A percentile compares a stretch with the other conserved stretches of the same genome.
phyloP scores from a whole-genome alignment of 768 basidiomycete species.

The Amylocystis lapponica region DNA sequence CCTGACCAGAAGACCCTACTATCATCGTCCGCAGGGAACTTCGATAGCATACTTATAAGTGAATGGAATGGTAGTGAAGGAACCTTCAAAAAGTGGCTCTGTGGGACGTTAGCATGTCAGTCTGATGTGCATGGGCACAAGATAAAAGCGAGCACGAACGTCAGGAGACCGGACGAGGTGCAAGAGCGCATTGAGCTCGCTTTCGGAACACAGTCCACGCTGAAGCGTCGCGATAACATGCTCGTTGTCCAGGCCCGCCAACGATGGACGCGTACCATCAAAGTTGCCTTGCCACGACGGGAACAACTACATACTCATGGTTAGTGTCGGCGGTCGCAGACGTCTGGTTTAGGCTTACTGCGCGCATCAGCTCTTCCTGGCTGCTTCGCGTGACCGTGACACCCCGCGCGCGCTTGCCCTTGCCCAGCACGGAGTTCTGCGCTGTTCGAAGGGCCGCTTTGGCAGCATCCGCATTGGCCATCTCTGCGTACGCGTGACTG shows the following conservation, averaged over 20 bases:
- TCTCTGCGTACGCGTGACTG: constrained; percentile 80
- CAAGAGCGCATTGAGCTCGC: constrained; percentile 59
- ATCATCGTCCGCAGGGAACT: constrained; percentile 74
- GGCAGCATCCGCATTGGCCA: constrained; percentile 53
- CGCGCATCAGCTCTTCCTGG: constrained; percentile 78
- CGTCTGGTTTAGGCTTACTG: constrained; percentile 47
- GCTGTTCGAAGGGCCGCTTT: constrained; percentile 57
- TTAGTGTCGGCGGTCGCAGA: neutral
- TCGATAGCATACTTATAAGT: constrained; percentile 67
- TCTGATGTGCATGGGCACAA: constrained; percentile 9
- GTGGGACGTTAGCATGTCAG: too few relatives aligned
- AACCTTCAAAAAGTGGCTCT: constrained; percentile 87
- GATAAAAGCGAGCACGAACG: constrained; percentile 35
- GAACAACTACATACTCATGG: constrained; percentile 49
- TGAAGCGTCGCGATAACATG: constrained; percentile 55
- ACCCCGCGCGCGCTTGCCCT: constrained; percentile 72
- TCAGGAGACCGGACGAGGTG: constrained; percentile 74
- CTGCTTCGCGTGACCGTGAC: constrained; percentile 79
- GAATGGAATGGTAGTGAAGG: constrained; percentile 77
- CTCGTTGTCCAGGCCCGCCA: constrained; percentile 56
- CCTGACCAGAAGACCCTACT: constrained; percentile 72
- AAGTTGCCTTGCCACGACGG: constrained; percentile 77
- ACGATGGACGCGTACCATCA: constrained; percentile 59
- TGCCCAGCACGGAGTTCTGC: constrained; percentile 64
- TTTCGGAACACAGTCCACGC: constrained; percentile 59